Evolutionary conservation across 208 protist species (phyloP).

Genomic region (Trichomonas tenax): DNA sequence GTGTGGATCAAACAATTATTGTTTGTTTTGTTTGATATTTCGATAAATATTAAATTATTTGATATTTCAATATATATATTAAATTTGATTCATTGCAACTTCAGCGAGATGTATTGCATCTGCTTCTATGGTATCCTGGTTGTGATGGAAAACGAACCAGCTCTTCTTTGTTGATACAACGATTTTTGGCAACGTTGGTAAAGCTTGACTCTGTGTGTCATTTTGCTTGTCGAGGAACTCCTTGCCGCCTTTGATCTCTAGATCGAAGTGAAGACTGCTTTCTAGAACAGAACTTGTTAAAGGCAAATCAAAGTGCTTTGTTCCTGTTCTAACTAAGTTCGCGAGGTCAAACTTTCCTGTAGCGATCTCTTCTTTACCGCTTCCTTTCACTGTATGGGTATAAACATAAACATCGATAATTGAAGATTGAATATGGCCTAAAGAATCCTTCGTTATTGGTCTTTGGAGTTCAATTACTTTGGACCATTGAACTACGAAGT

Average conservation of each 20-base stretch:
- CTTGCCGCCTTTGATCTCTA: background rate
- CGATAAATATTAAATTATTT: too few relatives aligned
- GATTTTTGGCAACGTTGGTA: background rate
- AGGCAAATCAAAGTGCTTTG: background rate
- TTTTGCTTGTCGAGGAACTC: background rate
- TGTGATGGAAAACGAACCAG: background rate
- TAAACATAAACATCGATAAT: background rate
- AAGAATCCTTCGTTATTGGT: background rate
- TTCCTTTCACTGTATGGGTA: background rate
- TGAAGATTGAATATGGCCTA: background rate
- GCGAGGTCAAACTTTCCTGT: background rate
- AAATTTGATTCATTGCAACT: too few relatives aligned
- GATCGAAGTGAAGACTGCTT: background rate
- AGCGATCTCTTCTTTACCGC: background rate
- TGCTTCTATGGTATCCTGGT: background rate
- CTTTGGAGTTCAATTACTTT: background rate
- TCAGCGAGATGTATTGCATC: background rate
- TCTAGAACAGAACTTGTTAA: background rate
- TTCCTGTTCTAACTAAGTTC: background rate
- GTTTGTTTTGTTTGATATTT: too few relatives aligned
- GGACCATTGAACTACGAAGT: background rate
- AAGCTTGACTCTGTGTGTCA: background rate
- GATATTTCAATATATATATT: too few relatives aligned
- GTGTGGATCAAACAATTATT: too few relatives aligned
- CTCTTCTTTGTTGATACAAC: background rate